phyloP scores from a whole-genome alignment of 2,329 filamentous ascomycete species.

The Calonectria multiphialidica region DNA sequence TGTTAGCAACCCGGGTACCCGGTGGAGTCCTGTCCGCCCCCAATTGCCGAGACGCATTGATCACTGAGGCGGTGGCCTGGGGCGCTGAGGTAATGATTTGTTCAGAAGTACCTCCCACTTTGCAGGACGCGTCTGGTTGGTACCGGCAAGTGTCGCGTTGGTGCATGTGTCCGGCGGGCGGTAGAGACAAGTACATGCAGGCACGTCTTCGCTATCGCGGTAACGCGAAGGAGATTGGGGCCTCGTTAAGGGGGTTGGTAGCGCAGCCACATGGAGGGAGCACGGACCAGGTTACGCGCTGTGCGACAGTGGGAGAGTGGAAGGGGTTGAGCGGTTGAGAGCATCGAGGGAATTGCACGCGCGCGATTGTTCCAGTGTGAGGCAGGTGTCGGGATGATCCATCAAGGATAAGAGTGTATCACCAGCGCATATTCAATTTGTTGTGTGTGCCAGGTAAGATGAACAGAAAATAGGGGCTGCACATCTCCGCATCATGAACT shows the following conservation, averaged over 20 bases:
- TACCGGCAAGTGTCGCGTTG: constrained; percentile 5
- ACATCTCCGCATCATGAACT: not conserved
- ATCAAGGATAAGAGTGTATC: constrained; percentile 14
- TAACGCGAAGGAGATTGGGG: constrained; percentile 40
- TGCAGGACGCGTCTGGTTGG: not conserved
- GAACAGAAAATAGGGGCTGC: not conserved
- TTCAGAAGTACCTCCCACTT: constrained; percentile 16
- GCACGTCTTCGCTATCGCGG: constrained; percentile 26
- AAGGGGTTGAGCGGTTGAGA: constrained; percentile 9
- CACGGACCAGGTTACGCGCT: constrained; percentile 2
- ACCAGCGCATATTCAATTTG: constrained; percentile 5
- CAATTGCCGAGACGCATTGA: constrained; percentile 20
- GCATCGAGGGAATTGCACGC: constrained; percentile 8
- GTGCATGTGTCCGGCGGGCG: constrained; percentile 30
- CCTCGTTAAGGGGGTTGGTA: constrained; percentile 44
- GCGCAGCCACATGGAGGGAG: constrained; percentile 31
- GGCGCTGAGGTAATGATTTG: constrained; percentile 39
- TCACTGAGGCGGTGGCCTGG: constrained; percentile 17
- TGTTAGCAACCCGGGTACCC: constrained; percentile 30
- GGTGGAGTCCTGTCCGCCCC: constrained; percentile 17
- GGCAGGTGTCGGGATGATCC: constrained; percentile 3
- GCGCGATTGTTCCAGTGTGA: constrained; percentile 10
- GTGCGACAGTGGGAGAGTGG: constrained; percentile 20
- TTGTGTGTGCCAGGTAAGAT: constrained; percentile 4
- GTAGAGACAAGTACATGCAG: constrained; percentile 36